phyloP scores from a whole-genome alignment of 352 stramenopile genomes.

The Phytophthora citricola region DNA sequence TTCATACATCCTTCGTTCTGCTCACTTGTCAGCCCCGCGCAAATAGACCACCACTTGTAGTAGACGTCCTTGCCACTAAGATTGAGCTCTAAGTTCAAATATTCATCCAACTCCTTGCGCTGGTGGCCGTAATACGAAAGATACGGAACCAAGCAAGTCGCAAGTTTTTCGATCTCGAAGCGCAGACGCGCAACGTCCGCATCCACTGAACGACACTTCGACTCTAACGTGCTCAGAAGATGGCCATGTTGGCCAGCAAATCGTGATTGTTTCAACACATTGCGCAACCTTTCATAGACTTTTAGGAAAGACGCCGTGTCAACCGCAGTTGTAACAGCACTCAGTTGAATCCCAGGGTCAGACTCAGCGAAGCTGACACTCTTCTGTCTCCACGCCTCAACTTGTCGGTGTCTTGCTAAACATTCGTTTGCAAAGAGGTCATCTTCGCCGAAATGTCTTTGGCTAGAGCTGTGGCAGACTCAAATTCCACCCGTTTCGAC shows the following conservation, averaged over 20 bases:
- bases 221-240: constrained; percentile 31
- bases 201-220: constrained; percentile 44
- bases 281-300: constrained; percentile 21
- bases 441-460: constrained; percentile 31
- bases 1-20: constrained; percentile 5
- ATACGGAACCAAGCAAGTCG: constrained; percentile 41
- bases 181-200: constrained; percentile 34
- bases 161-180: constrained; percentile 36
- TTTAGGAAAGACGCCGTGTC: constrained; percentile 36
- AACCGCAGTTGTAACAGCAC: constrained; percentile 15
- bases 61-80: constrained; percentile 49
- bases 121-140: constrained; percentile 46
- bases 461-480: constrained; percentile 4
- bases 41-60: constrained; percentile 50
- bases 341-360: constrained; percentile 13
- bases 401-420: constrained; percentile 54
- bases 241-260: constrained; percentile 25
- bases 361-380: constrained; percentile 31
- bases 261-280: constrained; percentile 14
- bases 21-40: constrained; percentile 11
- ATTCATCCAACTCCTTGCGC: constrained; percentile 51
- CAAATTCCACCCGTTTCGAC: constrained; percentile 9
- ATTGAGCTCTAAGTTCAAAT: constrained; percentile 31
- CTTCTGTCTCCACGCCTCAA: constrained; percentile 48
- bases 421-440: constrained; percentile 49